Percentiles rank a stretch among this genome's conserved stretches.
Conservation (phyloP, 208 protist genomes). For the Tritrichomonas musculus region DNA sequence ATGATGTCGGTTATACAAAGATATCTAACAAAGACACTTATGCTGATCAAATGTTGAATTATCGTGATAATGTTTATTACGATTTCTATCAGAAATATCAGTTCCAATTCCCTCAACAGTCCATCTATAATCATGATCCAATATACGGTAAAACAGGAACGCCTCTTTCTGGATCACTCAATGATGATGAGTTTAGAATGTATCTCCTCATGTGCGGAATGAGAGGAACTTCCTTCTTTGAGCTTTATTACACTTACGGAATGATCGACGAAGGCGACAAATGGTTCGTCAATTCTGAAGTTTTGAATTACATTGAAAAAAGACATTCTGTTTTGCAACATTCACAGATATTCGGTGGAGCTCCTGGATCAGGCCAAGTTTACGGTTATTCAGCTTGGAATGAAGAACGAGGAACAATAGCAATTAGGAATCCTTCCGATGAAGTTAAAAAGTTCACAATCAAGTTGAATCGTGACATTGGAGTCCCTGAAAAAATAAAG, state of each 20-base stretch:
- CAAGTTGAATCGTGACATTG: background rate
- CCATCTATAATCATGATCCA: background rate
- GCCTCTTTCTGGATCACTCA: background rate
- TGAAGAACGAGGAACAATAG: background rate
- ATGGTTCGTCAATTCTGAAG: background rate
- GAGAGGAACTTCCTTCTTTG: background rate
- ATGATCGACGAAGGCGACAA: background rate
- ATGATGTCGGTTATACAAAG: background rate
- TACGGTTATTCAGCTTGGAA: background rate
- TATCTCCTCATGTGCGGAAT: background rate
- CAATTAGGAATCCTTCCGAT: background rate
- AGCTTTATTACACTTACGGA: background rate
- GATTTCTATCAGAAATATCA: background rate
- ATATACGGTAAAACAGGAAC: background rate
- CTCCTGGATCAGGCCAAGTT: background rate
- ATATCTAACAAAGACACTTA: background rate
- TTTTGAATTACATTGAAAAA: background rate
- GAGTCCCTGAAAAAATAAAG: background rate
- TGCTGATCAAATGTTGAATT: background rate
- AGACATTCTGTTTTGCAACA: background rate
- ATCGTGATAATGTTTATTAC: background rate
- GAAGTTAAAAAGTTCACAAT: background rate
- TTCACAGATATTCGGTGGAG: background rate
- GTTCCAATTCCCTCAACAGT: background rate
- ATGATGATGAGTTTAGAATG: background rate